phyloP scores from a whole-genome alignment of 2,329 filamentous ascomycete genomes.

The Blastomyces emzantsi region DNA sequence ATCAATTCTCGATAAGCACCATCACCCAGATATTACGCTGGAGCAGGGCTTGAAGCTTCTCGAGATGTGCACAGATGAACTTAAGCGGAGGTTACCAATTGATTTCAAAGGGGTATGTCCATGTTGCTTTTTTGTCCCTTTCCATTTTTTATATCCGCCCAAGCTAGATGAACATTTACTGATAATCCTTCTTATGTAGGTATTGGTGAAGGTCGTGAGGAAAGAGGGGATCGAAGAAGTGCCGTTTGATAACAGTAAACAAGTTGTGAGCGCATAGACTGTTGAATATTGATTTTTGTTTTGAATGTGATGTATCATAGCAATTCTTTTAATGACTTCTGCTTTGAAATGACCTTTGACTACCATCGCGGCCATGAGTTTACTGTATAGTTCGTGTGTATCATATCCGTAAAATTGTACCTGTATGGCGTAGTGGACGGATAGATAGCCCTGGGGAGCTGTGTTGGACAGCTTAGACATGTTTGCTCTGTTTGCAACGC shows the following conservation, averaged over 20 bases:
- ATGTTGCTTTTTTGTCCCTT: neutral
- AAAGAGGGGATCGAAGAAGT: slow-evolving; percentile 85
- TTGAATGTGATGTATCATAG: slow-evolving; percentile 25
- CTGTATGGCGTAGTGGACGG: too few species aligned
- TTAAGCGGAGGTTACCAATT: slow-evolving; percentile 92
- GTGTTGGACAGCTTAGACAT: neutral
- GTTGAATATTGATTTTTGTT: slow-evolving; percentile 18
- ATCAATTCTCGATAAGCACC: slow-evolving; percentile 95
- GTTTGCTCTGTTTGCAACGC: slow-evolving; percentile 19
- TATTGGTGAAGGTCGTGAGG: slow-evolving; percentile 77
- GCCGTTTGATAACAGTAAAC: slow-evolving; percentile 72
- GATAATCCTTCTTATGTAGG: slow-evolving; percentile 28
- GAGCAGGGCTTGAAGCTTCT: slow-evolving; percentile 88
- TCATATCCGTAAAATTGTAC: neutral
- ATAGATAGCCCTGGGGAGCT: neutral
- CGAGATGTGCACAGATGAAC: slow-evolving; percentile 89
- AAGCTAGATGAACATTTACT: neutral
- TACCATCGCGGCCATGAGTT: neutral
- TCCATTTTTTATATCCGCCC: neutral
- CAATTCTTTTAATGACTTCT: slow-evolving; percentile 17
- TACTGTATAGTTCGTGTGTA: neutral
- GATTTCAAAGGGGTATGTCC: slow-evolving; percentile 88
- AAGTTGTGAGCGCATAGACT: slow-evolving; percentile 39
- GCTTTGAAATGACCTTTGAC: slow-evolving; percentile 24
- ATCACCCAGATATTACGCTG: slow-evolving; percentile 85